phyloP scores from a whole-genome alignment of 2,329 filamentous ascomycete species.

The Trichoderma sp. region DNA sequence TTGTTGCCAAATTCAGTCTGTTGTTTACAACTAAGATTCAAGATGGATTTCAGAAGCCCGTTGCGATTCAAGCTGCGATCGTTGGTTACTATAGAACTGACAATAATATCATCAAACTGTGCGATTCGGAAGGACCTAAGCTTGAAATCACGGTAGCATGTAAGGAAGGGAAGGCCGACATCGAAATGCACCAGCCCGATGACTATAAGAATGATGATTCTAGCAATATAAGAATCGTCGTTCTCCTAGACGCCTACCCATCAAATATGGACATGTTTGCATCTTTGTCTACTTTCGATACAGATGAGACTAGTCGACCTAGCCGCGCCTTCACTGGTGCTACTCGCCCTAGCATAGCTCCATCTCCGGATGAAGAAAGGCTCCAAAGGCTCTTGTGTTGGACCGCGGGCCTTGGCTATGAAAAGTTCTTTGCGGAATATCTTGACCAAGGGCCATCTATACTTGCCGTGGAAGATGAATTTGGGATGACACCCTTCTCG shows the following conservation, averaged over 20 bases:
- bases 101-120: neutral
- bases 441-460: neutral
- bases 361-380: neutral
- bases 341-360: neutral
- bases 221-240: neutral
- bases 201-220: neutral
- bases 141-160: neutral
- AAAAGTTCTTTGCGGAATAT: neutral
- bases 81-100: neutral
- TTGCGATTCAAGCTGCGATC: neutral
- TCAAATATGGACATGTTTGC: neutral
- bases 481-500: neutral
- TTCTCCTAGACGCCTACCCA: neutral
- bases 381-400: neutral
- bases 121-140: fast-evolving
- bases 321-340: neutral
- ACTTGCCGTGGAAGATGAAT: neutral
- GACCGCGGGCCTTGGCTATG: neutral
- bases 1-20: neutral
- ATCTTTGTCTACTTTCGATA: neutral
- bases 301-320: neutral
- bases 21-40: neutral
- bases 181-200: neutral
- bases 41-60: neutral
- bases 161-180: neutral